Base-by-base conservation (phyloP, 805 yeast species). In the Saccharomycopsis synnaedendra region DNA sequence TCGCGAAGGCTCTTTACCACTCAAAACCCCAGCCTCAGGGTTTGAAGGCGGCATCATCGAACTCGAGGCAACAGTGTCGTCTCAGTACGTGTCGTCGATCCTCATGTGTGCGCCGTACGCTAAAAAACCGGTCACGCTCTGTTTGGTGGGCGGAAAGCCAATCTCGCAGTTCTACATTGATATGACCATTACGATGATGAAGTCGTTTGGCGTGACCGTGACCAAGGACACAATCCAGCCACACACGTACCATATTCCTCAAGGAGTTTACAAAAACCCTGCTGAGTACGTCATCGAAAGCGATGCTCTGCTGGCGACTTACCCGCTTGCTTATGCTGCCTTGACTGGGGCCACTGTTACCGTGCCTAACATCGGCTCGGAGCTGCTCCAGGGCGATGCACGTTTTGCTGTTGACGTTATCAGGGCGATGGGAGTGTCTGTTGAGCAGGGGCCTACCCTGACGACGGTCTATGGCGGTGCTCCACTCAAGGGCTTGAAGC, bases 91-190 rank as follows among this genome's bases (percentile, higher is more conserved):
- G 42, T 89, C 97, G 1, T 90, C 97, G 0, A 75, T 93, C 48
- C 74, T 93, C 59, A 88, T 93, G 96, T 85, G 96, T 65, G 97
- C 98, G 36, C 98, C 98, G 43, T 93, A 89, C 60, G 97, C 97
- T 7, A 66, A 79, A 49, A 73, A 76, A 48, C 95, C 96, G 5
- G 95, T 90, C 32, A 87, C 95, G 5, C 74, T 93, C 60, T 68
- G 90, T 5, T 72, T 93, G 51, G 89, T 85, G 27, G 98, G 97
- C 33, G 98, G 98, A 38, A 89, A 89, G 64, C 98, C 98, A 55
- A 86, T 93, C 52, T 90, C 97, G 9, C 94, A 87, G 63, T 72
- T 90, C 56, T 93, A 93, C 71, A 88, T 93, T 55, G 96, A 89
- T 60, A 93, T 93, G 98, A 93, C 98, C 3, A 84, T 89, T 53